These are phyloP conservation scores for Inonotus hispidus DNA, from an alignment of 1,284 basidiomycete species.

Conservation along the genomic window DNA sequence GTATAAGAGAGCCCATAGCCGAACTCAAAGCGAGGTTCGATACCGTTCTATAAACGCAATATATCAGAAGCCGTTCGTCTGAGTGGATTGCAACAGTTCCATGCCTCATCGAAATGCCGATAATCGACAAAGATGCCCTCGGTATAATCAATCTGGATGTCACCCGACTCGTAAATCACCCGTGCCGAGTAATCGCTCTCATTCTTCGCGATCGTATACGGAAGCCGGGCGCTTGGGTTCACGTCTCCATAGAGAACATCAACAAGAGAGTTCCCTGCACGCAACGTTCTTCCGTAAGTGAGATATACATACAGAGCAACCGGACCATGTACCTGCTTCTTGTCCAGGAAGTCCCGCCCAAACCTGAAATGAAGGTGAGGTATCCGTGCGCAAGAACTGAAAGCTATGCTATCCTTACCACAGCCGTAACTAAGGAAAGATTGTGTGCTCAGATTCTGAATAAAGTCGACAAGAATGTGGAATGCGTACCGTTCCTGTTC, in stretches of 20 bases:
- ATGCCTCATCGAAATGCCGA: conserved; percentile 20
- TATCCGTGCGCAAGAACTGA: background rate
- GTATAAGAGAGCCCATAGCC: conserved; percentile 86
- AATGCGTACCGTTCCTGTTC: conserved; percentile 49
- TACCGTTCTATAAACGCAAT: conserved; percentile 28
- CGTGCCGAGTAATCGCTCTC: conserved; percentile 41
- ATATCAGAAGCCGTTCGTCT: too few species aligned
- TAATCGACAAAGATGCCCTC: conserved; percentile 27
- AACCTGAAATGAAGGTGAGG: conserved; percentile 27
- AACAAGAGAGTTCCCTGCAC: conserved; percentile 35
- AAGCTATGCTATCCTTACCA: conserved; percentile 6
- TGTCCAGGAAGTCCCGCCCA: conserved; percentile 64
- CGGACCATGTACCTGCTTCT: conserved; percentile 49
- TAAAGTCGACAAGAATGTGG: background rate
- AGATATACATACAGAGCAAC: background rate
- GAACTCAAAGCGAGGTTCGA: conserved; percentile 67
- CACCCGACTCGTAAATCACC: conserved; percentile 25
- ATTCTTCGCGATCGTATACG: conserved; percentile 45
- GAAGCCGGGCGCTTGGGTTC: conserved; percentile 40
- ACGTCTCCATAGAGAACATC: conserved; percentile 42
- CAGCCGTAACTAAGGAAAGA: conserved; percentile 10
- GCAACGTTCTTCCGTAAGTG: background rate
- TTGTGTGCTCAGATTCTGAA: background rate
- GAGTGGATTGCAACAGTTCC: background rate
- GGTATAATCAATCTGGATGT: conserved; percentile 28